phyloP scores from a whole-genome alignment of 148 eudicot species.

The Arctostaphylos glauca region DNA sequence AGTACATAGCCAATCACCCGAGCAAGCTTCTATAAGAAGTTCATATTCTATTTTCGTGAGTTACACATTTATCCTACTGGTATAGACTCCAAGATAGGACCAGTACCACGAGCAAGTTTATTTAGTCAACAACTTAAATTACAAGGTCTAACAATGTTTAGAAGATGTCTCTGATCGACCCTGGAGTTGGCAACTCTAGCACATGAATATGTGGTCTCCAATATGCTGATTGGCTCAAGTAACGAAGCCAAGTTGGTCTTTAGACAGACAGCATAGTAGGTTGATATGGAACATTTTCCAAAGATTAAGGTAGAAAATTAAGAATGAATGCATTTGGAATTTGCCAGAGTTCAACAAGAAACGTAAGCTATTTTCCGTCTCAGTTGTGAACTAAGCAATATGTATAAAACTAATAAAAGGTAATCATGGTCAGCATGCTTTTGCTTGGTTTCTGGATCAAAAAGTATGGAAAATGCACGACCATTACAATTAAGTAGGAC shows the following conservation, averaged over 20 bases:
- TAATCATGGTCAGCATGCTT: neutral
- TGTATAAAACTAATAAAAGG: neutral
- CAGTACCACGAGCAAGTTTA: neutral
- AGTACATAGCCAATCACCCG: neutral
- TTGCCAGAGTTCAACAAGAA: neutral
- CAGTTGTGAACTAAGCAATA: neutral
- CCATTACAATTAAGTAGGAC: neutral
- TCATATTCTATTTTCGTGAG: neutral
- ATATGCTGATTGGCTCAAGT: too few species aligned
- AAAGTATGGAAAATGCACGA: neutral
- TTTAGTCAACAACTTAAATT: neutral
- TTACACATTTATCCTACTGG: neutral
- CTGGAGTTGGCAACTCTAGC: neutral
- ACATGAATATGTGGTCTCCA: neutral
- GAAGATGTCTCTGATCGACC: neutral
- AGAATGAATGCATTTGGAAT: neutral
- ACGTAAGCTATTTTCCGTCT: neutral
- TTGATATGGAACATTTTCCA: neutral
- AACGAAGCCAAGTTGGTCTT: neutral
- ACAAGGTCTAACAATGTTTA: neutral
- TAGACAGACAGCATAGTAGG: neutral
- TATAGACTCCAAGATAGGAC: neutral
- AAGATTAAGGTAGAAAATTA: neutral
- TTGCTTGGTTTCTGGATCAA: neutral
- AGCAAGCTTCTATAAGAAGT: neutral